These are phyloP conservation scores for Cyclotella baltica DNA, from an alignment of 108 stramenopile genomes.

Conservation along the genomic window DNA sequence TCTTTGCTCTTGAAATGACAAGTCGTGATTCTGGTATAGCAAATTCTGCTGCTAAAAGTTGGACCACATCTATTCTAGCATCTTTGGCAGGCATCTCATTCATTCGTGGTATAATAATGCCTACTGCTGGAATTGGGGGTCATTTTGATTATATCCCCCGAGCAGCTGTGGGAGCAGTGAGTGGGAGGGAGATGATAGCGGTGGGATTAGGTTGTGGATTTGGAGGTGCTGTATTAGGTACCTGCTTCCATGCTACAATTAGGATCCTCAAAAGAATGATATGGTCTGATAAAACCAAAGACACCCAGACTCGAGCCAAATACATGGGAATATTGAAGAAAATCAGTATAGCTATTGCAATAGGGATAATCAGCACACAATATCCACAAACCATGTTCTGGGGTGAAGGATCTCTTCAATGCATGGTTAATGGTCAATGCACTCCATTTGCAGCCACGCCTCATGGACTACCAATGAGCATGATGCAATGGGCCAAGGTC, in stretches of 20 bases:
- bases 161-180: slow-evolving; percentile 35
- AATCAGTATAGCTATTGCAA: slow-evolving; percentile 45
- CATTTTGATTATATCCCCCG: slow-evolving; percentile 62
- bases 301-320: slow-evolving; percentile 9
- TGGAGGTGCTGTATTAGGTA: slow-evolving; percentile 64
- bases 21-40: slow-evolving; percentile 49
- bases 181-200: slow-evolving; percentile 44
- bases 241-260: slow-evolving; percentile 59
- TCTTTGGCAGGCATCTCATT: slow-evolving; percentile 58
- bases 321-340: slow-evolving; percentile 42
- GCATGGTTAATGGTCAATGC: slow-evolving; percentile 49
- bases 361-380: slow-evolving; percentile 35
- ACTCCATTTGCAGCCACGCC: slow-evolving; percentile 64
- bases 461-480: slow-evolving; percentile 47
- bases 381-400: slow-evolving; percentile 62
- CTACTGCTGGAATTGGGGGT: slow-evolving; percentile 49
- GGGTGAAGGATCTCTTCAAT: slow-evolving; percentile 56
- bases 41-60: slow-evolving; percentile 34
- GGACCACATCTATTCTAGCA: slow-evolving; percentile 48
- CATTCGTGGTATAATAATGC: slow-evolving; percentile 43
- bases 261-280: slow-evolving; percentile 37
- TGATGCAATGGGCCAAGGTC: slow-evolving; percentile 53
- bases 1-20: slow-evolving; percentile 76
- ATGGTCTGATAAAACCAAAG: slow-evolving; percentile 36
- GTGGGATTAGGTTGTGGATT: slow-evolving; percentile 50